phyloP scores from a whole-genome alignment of 371 early-diverging fungal species.

The Caulochytrium protostelioides region DNA sequence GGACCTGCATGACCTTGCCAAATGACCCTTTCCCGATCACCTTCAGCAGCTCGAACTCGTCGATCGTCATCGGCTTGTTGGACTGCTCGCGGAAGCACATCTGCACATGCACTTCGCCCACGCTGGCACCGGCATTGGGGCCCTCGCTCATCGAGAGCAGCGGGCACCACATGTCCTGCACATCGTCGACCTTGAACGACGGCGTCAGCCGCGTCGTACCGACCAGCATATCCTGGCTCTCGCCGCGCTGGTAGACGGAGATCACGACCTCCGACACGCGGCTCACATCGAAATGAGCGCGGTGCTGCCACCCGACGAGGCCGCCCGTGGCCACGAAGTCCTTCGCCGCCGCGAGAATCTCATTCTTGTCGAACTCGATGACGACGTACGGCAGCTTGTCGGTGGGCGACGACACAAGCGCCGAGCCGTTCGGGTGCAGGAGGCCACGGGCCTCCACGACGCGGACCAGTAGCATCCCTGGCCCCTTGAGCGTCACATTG shows the following conservation, averaged over 20 bases:
- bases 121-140: background rate
- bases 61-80: slow-evolving; percentile 36
- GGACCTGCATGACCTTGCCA: slow-evolving; percentile 90
- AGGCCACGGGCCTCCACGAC: slow-evolving; percentile 60
- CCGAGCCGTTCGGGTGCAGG: slow-evolving; percentile 30
- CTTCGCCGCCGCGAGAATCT: slow-evolving; percentile 54
- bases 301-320: slow-evolving; percentile 60
- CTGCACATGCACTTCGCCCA: background rate
- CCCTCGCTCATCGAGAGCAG: background rate
- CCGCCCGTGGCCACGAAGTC: slow-evolving; percentile 44
- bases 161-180: background rate
- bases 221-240: slow-evolving; percentile 5
- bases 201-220: too few species aligned
- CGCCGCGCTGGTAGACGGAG: slow-evolving; percentile 52
- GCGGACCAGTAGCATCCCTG: slow-evolving; percentile 51
- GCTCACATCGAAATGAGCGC: slow-evolving; percentile 75
- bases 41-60: slow-evolving; percentile 81
- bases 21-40: slow-evolving; percentile 91
- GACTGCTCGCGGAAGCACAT: slow-evolving; percentile 2
- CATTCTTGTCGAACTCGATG: slow-evolving; percentile 83
- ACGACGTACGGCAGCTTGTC: slow-evolving; percentile 62
- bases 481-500: too few species aligned
- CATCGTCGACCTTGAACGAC: too few species aligned
- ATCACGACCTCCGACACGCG: slow-evolving; percentile 59
- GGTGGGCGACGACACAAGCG: slow-evolving; percentile 9